These are phyloP conservation scores for Dictyostelium citrinum DNA, from an alignment of 78 protist genomes.

Conservation along the genomic window DNA sequence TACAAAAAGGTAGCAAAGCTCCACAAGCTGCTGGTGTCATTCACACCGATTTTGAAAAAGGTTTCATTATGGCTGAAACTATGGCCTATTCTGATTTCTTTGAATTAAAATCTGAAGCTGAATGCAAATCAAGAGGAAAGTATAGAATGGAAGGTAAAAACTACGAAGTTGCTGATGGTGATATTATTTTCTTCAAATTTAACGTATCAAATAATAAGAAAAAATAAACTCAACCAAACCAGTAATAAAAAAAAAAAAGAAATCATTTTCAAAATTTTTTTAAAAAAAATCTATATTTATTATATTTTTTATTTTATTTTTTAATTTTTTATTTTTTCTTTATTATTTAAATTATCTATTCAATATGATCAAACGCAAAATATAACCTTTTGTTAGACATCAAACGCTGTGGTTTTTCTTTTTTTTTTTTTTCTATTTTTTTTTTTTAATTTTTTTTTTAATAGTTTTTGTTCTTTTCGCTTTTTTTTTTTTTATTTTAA, in stretches of 20 bases:
- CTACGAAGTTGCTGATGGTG: conserved; percentile 92
- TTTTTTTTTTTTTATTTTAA: not conserved
- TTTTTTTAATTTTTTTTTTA: not conserved
- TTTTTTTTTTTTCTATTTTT: not conserved
- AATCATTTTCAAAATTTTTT: too few species aligned
- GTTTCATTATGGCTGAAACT: conserved; percentile 94
- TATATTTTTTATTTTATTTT: too few species aligned
- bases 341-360: too few species aligned
- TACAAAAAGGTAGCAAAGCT: conserved; percentile 89
- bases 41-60: conserved; percentile 95
- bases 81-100: conserved; percentile 85
- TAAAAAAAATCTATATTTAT: too few species aligned
- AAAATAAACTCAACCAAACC: not conserved
- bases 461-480: not conserved
- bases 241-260: too few species aligned
- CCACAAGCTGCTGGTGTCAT: conserved; percentile 96
- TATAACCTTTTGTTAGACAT: too few species aligned
- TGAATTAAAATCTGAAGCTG: conserved; percentile 71
- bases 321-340: too few species aligned
- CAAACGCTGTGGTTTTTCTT: too few species aligned
- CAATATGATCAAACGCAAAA: too few species aligned
- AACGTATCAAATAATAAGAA: conserved; percentile 18
- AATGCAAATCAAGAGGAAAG: conserved; percentile 89
- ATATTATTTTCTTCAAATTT: conserved; percentile 90
- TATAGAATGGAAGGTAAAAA: conserved; percentile 84